Evolutionary conservation across 495 filamentous ascomycete genomes (phyloP).

Genomic region (Parathielavia appendiculata): DNA sequence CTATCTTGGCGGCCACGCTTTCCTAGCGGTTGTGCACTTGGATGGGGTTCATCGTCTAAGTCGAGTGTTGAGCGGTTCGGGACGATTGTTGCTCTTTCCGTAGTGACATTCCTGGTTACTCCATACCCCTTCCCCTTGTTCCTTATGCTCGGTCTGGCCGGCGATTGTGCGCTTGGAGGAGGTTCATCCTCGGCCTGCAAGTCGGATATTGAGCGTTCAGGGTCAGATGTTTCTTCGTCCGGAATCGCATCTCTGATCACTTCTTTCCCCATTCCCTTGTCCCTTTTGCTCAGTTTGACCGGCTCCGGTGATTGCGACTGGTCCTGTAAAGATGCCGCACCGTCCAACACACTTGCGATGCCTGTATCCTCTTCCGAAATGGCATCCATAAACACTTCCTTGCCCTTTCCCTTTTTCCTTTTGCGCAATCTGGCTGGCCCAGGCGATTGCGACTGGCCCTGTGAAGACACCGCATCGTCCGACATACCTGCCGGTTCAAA

Average conservation of each 20-base stretch:
- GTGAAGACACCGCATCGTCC: background rate
- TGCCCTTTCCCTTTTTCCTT: conserved; percentile 8
- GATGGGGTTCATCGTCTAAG: background rate
- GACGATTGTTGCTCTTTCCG: background rate
- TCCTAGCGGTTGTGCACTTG: background rate
- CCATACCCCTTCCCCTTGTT: conserved; percentile 5
- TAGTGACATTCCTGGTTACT: background rate
- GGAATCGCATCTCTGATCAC: background rate
- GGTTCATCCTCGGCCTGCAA: background rate
- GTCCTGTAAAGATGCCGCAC: background rate
- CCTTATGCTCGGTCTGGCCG: background rate
- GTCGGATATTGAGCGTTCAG: background rate
- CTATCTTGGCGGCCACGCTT: conserved; percentile 2
- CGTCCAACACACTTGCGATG: background rate
- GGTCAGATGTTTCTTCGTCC: background rate
- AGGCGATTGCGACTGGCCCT: background rate
- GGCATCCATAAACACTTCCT: background rate
- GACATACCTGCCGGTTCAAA: background rate
- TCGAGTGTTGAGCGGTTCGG: background rate
- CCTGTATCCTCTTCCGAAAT: background rate
- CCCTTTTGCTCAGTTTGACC: background rate
- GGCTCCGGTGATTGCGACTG: background rate
- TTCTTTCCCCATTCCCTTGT: conserved; percentile 6
- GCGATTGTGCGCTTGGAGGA: background rate
- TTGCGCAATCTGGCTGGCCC: background rate